These are phyloP conservation scores for Tilletia walkeri DNA, from an alignment of 1,284 basidiomycete genomes.

Conservation along the genomic window DNA sequence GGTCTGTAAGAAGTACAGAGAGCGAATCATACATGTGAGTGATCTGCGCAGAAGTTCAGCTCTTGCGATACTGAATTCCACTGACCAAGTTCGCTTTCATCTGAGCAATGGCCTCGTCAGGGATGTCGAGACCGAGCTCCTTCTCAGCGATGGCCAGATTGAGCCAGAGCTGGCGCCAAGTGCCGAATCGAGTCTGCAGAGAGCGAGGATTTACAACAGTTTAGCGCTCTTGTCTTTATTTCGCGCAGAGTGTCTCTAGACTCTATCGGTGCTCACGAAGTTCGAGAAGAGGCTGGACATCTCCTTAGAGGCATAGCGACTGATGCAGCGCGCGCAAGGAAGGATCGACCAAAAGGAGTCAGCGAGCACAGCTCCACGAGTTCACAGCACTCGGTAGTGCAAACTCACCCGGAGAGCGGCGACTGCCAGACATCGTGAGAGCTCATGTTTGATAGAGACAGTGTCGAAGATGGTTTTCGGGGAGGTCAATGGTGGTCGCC, in stretches of 20 bases:
- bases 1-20: conserved; percentile 40
- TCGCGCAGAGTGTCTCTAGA: background rate
- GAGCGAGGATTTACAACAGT: background rate
- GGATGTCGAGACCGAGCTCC: conserved; percentile 85
- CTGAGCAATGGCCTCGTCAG: conserved; percentile 85
- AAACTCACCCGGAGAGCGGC: conserved; percentile 37
- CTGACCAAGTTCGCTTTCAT: conserved; percentile 86
- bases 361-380: background rate
- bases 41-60: too few species aligned
- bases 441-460: background rate
- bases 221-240: background rate
- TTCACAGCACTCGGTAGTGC: background rate
- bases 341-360: conserved; percentile 40
- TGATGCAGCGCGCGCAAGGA: conserved; percentile 32
- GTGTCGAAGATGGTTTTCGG: too few species aligned
- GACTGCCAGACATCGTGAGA: conserved; percentile 43
- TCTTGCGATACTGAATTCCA: conserved; percentile 18
- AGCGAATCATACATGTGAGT: too few species aligned
- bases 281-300: conserved; percentile 95
- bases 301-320: conserved; percentile 98
- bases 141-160: conserved; percentile 95
- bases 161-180: conserved; percentile 96
- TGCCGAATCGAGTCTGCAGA: conserved; percentile 84
- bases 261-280: conserved; percentile 67
- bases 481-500: too few species aligned